phyloP scores from a whole-genome alignment of 768 basidiomycete species.

The Tricholoma hemisulphureum region DNA sequence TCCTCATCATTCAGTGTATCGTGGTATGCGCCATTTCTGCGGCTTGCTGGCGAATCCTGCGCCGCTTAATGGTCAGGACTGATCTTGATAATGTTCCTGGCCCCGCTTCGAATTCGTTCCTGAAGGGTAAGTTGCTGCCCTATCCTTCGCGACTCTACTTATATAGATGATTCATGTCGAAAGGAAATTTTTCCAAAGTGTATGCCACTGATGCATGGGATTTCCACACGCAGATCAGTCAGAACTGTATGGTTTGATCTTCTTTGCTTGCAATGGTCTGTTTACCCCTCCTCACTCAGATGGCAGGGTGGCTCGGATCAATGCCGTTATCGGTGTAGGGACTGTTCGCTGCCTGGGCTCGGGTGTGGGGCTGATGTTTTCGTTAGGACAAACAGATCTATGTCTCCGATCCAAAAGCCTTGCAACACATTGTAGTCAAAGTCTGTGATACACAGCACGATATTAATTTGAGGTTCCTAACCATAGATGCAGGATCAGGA shows the following conservation, averaged over 20 bases:
- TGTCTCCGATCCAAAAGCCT: constrained; percentile 36
- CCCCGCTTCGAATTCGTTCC: constrained; percentile 27
- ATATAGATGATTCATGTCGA: neutral
- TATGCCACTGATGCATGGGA: constrained; percentile 1
- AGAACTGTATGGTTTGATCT: neutral
- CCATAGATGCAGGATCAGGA: constrained; percentile 5
- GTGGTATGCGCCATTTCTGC: constrained; percentile 9
- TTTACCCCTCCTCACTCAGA: constrained; percentile 10
- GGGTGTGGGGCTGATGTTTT: neutral
- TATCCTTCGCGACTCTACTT: neutral
- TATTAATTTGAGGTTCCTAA: neutral
- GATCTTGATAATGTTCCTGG: constrained; percentile 36
- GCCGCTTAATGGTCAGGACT: constrained; percentile 15
- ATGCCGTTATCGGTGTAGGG: constrained; percentile 19
- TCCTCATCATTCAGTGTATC: constrained; percentile 3
- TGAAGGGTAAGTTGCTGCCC: constrained; percentile 23
- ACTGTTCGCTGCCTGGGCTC: neutral
- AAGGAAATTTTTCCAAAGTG: neutral
- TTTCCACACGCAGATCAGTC: neutral
- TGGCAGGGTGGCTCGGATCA: constrained; percentile 15
- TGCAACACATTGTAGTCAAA: constrained; percentile 37
- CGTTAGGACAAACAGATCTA: constrained; percentile 23
- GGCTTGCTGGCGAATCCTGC: constrained; percentile 11
- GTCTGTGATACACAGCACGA: constrained; percentile 11
- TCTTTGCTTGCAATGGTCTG: neutral